Evolutionary conservation across 2,329 filamentous ascomycete species (phyloP), one percentile per base, ranked within the genome.

Genomic region (Mariannaea elegans): DNA sequence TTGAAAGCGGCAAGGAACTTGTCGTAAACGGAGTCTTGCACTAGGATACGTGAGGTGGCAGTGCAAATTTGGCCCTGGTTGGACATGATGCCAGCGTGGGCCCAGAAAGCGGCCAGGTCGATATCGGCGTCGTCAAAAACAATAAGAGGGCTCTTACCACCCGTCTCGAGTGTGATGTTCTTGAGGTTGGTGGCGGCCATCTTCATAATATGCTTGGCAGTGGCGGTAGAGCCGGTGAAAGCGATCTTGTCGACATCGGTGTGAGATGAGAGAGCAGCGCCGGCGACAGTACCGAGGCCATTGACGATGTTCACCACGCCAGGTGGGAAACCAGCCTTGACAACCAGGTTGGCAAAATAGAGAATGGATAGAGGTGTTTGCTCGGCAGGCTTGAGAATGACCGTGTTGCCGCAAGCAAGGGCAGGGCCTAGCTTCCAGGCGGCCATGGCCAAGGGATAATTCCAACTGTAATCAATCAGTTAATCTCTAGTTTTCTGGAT

Each of bases 231-330:
- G 39, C 91, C 91, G 0, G 91, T 94, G 67, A 94, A 94, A 2
- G 90, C 89, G 60, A 94, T 81, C 79, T 93, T 93, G 72, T 92
- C 88, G 29, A 94, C 82, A 45, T 84, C 84, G n/a, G 85, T 76
- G 72, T 94, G 91, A 44, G 82, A 81, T 2, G 87, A 88, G 16
- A 93, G 81, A 1, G 90, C 87, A 2, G 87, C 82, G 10, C 91
- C 91, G 1, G 90, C 88, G 46, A 87, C 87, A 38, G 81, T 81
- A 23, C 90, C 90, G 60, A 86, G 82, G 1, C 91, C 91, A 64
- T 92, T 92, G 58, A 92, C 73, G 59, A 94, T 83, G 74, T 94
- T 93, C 66, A 94, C 76, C 9, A 94, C 91, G 36, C 91, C 91
- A 0, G 90, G 85, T 4, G 91, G 91, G 72, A 93, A 93, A 0